Conservation (phyloP, 2,329 filamentous ascomycete species). For the Microdochium nivale region DNA sequence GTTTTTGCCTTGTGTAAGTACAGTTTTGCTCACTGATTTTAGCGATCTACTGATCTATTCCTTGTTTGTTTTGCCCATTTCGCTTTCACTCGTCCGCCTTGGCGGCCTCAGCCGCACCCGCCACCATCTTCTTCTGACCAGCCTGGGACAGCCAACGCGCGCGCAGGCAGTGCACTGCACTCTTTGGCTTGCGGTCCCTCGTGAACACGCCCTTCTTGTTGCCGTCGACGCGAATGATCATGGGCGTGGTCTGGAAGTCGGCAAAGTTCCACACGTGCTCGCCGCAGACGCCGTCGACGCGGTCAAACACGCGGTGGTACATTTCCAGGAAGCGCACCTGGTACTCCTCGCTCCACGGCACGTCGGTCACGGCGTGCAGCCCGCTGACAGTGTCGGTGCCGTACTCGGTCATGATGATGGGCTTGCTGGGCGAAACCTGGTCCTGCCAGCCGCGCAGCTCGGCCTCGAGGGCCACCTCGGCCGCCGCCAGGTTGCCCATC, state of each 20-base stretch:
- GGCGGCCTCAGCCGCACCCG: too few relatives aligned
- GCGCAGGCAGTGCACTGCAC: slow-evolving; percentile 7
- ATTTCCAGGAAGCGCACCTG: slow-evolving; percentile 15
- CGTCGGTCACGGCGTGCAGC: slow-evolving; percentile 12
- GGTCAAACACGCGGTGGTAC: slow-evolving; percentile 20
- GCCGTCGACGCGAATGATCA: slow-evolving; percentile 11
- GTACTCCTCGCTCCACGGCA: slow-evolving; percentile 21
- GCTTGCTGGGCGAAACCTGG: slow-evolving; percentile 16
- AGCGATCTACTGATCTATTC: too few relatives aligned
- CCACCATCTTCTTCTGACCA: too few relatives aligned
- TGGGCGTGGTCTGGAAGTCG: slow-evolving; percentile 12
- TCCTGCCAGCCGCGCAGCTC: slow-evolving; percentile 6
- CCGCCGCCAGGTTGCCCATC: slow-evolving; percentile 12
- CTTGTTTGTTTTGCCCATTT: too few relatives aligned
- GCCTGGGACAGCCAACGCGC: slow-evolving; percentile 9
- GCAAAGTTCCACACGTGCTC: slow-evolving; percentile 20
- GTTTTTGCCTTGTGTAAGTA: too few relatives aligned
- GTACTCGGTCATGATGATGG: slow-evolving; percentile 20
- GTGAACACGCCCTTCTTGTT: slow-evolving; percentile 18
- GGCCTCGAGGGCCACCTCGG: slow-evolving; percentile 11
- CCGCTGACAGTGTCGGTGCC: slow-evolving; percentile 19
- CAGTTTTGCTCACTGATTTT: too few relatives aligned
- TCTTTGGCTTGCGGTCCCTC: slow-evolving; percentile 11
- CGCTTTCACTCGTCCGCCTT: too few relatives aligned
- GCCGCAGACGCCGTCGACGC: slow-evolving; percentile 14